phyloP scores from a whole-genome alignment of 2,329 filamentous ascomycete species.

The Hymenoscyphus salicellus region DNA sequence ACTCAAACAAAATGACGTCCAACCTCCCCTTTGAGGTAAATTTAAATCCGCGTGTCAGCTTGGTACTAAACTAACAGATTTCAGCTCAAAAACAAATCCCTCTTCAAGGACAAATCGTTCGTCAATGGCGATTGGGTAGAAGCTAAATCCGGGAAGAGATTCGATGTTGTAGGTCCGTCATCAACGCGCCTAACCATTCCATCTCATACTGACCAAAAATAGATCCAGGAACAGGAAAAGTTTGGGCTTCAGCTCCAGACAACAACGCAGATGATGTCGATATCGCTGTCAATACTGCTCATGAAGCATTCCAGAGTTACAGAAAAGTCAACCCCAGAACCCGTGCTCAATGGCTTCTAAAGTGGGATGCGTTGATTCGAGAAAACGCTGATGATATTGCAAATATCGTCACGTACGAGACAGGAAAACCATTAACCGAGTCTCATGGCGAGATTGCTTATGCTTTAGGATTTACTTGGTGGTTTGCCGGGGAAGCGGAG shows the following conservation, averaged over 20 bases:
- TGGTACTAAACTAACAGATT: background rate
- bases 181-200: background rate
- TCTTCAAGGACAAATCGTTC: slow-evolving; percentile 54
- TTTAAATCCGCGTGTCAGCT: background rate
- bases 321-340: slow-evolving; percentile 57
- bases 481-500: slow-evolving; percentile 59
- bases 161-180: slow-evolving; percentile 50
- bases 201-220: background rate
- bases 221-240: slow-evolving; percentile 47
- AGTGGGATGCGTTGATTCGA: slow-evolving; percentile 63
- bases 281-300: slow-evolving; percentile 54
- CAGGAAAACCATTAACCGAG: slow-evolving; percentile 51
- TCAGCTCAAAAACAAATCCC: slow-evolving; percentile 50
- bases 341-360: slow-evolving; percentile 60
- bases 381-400: slow-evolving; percentile 61
- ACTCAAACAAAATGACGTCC: slow-evolving; percentile 1
- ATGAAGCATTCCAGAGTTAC: slow-evolving; percentile 60
- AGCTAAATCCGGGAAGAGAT: slow-evolving; percentile 54
- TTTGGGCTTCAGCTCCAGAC: slow-evolving; percentile 43
- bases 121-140: slow-evolving; percentile 55
- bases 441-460: slow-evolving; percentile 53
- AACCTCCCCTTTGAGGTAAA: slow-evolving; percentile 27
- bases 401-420: slow-evolving; percentile 59
- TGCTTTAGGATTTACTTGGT: slow-evolving; percentile 51
- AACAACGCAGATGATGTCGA: slow-evolving; percentile 57